Evolutionary conservation across 345 rosid species (phyloP).

Genomic region (Erucastrum elatum): DNA sequence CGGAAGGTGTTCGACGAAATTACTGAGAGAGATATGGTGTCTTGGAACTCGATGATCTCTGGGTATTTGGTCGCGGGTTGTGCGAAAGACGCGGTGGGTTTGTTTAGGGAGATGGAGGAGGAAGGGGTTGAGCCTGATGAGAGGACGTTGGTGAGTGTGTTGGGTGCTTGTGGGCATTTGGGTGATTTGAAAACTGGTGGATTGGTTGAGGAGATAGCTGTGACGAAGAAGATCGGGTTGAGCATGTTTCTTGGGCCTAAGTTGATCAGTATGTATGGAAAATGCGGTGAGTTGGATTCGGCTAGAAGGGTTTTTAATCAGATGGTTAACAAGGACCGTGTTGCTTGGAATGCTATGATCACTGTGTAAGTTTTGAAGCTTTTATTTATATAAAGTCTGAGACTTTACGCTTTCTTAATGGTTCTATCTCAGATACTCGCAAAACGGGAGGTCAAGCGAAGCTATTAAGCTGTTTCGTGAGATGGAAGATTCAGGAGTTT

Average conservation of each 20-base stretch:
- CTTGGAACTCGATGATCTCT: constrained; percentile 94
- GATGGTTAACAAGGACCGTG: constrained; percentile 59
- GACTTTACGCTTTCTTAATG: neutral
- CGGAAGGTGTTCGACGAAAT: constrained; percentile 81
- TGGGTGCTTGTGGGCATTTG: constrained; percentile 67
- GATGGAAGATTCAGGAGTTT: constrained; percentile 52
- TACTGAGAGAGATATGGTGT: constrained; percentile 56
- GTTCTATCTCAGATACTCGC: constrained; percentile 58
- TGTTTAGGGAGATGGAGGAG: constrained; percentile 66
- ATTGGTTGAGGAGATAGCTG: constrained; percentile 55
- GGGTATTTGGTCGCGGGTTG: constrained; percentile 73
- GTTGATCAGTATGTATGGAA: constrained; percentile 76
- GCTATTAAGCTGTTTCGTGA: constrained; percentile 58
- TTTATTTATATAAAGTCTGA: neutral
- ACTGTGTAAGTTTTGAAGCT: constrained; percentile 51
- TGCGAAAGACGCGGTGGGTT: constrained; percentile 55
- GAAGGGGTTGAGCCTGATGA: constrained; percentile 66
- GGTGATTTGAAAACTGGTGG: constrained; percentile 71
- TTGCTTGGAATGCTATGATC: constrained; percentile 91
- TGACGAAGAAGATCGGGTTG: constrained; percentile 48
- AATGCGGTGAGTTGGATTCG: constrained; percentile 70
- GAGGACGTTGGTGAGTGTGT: constrained; percentile 77
- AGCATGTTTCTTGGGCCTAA: constrained; percentile 64
- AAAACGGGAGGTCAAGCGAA: constrained; percentile 74
- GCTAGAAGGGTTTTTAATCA: constrained; percentile 72